These are phyloP conservation scores for Alternaria longipes DNA, from an alignment of 2,329 filamentous ascomycete genomes.

Conservation along the genomic window DNA sequence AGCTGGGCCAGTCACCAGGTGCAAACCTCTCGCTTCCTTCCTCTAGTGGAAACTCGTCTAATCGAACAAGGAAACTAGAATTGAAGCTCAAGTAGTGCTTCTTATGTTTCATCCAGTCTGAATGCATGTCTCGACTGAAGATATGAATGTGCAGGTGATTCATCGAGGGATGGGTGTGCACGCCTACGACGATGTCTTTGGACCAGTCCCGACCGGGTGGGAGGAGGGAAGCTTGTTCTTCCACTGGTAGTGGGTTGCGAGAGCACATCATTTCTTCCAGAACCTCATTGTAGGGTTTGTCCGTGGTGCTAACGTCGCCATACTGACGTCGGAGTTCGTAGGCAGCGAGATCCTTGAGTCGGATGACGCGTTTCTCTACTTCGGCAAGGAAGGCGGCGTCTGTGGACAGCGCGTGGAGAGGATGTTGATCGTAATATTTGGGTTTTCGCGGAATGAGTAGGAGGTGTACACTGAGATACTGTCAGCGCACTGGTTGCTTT, in stretches of 20 bases:
- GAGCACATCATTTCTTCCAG: constrained; percentile 58
- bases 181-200: constrained; percentile 76
- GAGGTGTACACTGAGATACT: constrained; percentile 72
- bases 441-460: constrained; percentile 83
- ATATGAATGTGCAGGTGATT: constrained; percentile 91
- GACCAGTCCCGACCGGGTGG: constrained; percentile 82
- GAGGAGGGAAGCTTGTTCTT: constrained; percentile 53
- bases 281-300: constrained; percentile 70
- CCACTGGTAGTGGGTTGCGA: constrained; percentile 43
- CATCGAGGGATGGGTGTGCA: constrained; percentile 93
- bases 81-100: constrained; percentile 95
- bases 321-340: constrained; percentile 77
- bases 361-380: constrained; percentile 68
- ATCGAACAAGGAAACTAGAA: constrained; percentile 80
- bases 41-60: constrained; percentile 81
- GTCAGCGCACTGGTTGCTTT: not conserved
- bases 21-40: constrained; percentile 70
- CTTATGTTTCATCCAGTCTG: constrained; percentile 74
- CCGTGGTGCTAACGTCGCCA: constrained; percentile 69
- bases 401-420: constrained; percentile 75
- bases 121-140: constrained; percentile 80
- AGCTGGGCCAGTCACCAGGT: constrained; percentile 68
- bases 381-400: constrained; percentile 73
- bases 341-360: constrained; percentile 72
- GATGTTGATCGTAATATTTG: constrained; percentile 70